Evolutionary conservation across 176 grass and related monocot genomes (phyloP).

Genomic region (Paspalum notatum): DNA sequence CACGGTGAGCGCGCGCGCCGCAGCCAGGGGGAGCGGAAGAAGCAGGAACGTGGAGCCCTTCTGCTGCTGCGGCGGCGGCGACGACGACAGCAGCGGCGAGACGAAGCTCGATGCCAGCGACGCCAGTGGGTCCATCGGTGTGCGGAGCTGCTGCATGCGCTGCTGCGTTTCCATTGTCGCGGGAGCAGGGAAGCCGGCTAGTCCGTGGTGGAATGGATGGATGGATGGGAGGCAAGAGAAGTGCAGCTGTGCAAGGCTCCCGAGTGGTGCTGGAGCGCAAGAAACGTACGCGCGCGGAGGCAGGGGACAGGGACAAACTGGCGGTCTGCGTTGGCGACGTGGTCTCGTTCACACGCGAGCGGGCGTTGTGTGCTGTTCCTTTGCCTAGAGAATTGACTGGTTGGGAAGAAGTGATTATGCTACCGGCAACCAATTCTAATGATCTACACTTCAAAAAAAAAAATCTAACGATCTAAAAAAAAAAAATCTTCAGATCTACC

Average conservation of each 20-base stretch:
- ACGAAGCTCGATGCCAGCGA: slow-evolving; percentile 34
- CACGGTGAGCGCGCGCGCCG: slow-evolving; percentile 40
- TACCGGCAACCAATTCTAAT: too few species aligned
- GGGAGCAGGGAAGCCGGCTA: neutral
- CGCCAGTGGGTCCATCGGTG: slow-evolving; percentile 43
- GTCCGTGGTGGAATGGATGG: neutral
- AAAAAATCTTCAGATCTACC: too few species aligned
- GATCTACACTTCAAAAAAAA: too few species aligned
- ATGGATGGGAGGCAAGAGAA: neutral
- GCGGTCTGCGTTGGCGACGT: slow-evolving; percentile 3
- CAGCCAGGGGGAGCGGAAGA: slow-evolving; percentile 29
- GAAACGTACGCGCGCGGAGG: neutral
- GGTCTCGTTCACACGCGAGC: neutral
- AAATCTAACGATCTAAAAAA: too few species aligned
- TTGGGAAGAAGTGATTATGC: too few species aligned
- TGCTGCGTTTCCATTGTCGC: slow-evolving; percentile 26
- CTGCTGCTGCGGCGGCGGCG: neutral
- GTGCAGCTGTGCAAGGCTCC: neutral
- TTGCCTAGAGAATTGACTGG: too few species aligned
- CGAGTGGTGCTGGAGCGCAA: neutral
- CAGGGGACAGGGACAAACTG: neutral
- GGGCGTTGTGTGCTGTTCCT: too few species aligned
- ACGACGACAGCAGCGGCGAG: neutral
- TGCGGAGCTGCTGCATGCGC: slow-evolving; percentile 23
- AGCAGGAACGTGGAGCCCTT: slow-evolving; percentile 38